Evolutionary conservation across 306 rosid species (phyloP).

Genomic region (Ammopiptanthus mongolicus): DNA sequence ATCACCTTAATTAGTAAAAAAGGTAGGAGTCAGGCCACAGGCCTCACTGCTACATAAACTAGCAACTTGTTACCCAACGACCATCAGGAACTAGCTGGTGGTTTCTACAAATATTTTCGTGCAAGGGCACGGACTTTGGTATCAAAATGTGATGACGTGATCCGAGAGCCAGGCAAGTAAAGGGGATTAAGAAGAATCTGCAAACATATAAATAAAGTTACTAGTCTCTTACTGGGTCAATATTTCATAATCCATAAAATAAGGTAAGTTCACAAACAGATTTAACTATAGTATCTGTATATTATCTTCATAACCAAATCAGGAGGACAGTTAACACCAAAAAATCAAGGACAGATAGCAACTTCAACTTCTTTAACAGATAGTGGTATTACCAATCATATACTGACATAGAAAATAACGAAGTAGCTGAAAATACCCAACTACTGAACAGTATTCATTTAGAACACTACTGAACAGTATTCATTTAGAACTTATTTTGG

Average conservation of each 20-base stretch:
- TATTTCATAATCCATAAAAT: slow-evolving; percentile 12
- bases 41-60: neutral
- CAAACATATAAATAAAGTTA: slow-evolving; percentile 12
- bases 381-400: neutral
- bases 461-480: neutral
- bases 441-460: neutral
- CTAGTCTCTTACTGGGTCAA: neutral
- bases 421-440: neutral
- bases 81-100: neutral
- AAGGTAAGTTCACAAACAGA: neutral
- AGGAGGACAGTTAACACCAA: neutral
- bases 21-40: neutral
- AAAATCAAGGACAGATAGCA: neutral
- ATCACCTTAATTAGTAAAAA: slow-evolving; percentile 7
- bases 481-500: slow-evolving; percentile 1
- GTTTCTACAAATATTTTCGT: slow-evolving; percentile 64
- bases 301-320: neutral
- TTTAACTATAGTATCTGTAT: slow-evolving; percentile 1
- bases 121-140: slow-evolving; percentile 96
- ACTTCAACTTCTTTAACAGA: neutral
- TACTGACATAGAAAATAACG: neutral
- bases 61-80: neutral
- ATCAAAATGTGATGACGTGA: slow-evolving; percentile 87
- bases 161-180: slow-evolving; percentile 92
- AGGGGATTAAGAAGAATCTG: slow-evolving; percentile 91